Percentiles rank a stretch among this genome's conserved stretches.
These are phyloP conservation scores for Pythium sukuiense DNA, from an alignment of 352 stramenopile species.

Conservation along the genomic window DNA sequence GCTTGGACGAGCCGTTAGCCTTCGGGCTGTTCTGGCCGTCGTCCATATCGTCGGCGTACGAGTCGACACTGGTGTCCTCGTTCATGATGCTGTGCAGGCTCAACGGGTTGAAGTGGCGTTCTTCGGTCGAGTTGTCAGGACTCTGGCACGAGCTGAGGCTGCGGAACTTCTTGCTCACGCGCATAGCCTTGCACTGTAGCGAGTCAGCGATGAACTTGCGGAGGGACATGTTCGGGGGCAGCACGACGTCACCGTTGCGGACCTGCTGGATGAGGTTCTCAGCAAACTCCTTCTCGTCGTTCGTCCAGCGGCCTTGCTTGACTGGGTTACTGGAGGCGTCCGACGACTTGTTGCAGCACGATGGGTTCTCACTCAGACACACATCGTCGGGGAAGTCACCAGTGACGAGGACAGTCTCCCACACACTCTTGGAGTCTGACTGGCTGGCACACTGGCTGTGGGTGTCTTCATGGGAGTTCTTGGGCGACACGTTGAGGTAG, in stretches of 20 bases:
- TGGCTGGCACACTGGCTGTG: conserved; percentile 17
- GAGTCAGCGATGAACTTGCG: conserved; percentile 60
- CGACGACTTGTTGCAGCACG: conserved; percentile 25
- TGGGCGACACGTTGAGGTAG: conserved; percentile 18
- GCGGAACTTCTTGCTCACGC: conserved; percentile 65
- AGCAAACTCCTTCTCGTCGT: conserved; percentile 59
- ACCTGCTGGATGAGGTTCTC: conserved; percentile 58
- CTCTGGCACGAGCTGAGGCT: conserved; percentile 38
- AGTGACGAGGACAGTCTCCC: conserved; percentile 58
- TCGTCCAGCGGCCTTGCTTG: conserved; percentile 56
- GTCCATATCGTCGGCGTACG: conserved; percentile 26
- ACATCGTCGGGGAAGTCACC: conserved; percentile 65
- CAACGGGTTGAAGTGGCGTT: conserved; percentile 55
- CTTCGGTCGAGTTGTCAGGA: conserved; percentile 16
- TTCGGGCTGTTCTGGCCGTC: conserved; percentile 33
- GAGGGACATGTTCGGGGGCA: conserved; percentile 53
- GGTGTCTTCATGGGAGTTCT: conserved; percentile 4
- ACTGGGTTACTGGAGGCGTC: conserved; percentile 26
- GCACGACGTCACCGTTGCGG: conserved; percentile 36
- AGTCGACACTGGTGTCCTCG: conserved; percentile 35
- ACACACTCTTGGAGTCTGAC: conserved; percentile 45
- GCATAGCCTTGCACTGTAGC: conserved; percentile 66
- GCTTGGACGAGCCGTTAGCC: conserved; percentile 27
- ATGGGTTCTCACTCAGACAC: conserved; percentile 49
- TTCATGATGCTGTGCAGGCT: conserved; percentile 82